A percentile compares a stretch with the other conserved stretches of the same genome.
Evolutionary conservation across 2,329 filamentous ascomycete genomes (phyloP).

Genomic region (Sclerotinia minor): DNA sequence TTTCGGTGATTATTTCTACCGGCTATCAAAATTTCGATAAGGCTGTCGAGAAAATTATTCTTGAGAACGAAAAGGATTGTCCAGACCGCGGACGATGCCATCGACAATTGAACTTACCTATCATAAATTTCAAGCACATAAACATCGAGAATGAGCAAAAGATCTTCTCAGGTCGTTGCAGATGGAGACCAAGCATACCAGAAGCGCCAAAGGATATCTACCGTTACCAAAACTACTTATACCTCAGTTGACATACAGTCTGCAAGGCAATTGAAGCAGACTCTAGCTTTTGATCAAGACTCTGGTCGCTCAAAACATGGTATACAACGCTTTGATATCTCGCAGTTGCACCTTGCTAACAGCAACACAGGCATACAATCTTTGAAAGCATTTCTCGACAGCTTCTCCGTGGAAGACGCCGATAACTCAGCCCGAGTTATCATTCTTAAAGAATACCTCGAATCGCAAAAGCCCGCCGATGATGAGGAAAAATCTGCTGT

Average conservation of each 20-base stretch:
- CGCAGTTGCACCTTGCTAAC: neutral
- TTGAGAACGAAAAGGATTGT: constrained; percentile 12
- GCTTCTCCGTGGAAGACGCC: constrained; percentile 55
- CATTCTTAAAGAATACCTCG: constrained; percentile 71
- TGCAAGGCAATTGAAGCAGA: constrained; percentile 64
- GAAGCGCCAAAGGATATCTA: constrained; percentile 42
- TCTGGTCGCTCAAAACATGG: constrained; percentile 65
- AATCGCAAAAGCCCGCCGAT: constrained; percentile 52
- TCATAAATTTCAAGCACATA: neutral
- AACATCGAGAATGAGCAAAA: constrained; percentile 38
- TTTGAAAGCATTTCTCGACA: constrained; percentile 71
- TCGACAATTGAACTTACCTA: neutral
- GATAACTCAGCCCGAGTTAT: constrained; percentile 51
- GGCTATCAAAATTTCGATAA: constrained; percentile 25
- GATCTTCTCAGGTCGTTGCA: constrained; percentile 35
- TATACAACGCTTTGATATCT: constrained; percentile 40
- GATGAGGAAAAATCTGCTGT: constrained; percentile 57
- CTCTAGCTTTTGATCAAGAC: constrained; percentile 72
- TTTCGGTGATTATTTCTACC: constrained; percentile 14
- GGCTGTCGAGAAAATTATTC: constrained; percentile 25
- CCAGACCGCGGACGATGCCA: constrained; percentile 8
- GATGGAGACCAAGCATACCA: constrained; percentile 41
- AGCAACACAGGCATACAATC: constrained; percentile 59
- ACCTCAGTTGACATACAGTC: constrained; percentile 58
- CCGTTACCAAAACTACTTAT: constrained; percentile 49